These are phyloP conservation scores for Babesia microti DNA, from an alignment of 169 alveolate species.

Conservation along the genomic window DNA sequence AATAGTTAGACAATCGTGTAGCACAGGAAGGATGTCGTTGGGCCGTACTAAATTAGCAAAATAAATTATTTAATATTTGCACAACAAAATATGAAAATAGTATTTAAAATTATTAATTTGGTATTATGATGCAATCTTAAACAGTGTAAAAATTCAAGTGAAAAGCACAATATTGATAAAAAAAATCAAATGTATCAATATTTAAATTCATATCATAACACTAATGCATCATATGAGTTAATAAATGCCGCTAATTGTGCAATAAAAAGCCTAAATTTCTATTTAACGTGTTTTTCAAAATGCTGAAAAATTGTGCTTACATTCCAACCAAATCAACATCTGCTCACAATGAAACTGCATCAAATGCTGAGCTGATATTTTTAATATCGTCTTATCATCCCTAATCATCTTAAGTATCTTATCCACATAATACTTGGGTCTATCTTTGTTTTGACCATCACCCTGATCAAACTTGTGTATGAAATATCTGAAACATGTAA, in stretches of 20 bases:
- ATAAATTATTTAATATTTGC: slow-evolving; percentile 20
- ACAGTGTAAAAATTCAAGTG: no score
- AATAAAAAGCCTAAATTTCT: no score
- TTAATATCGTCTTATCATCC: slow-evolving; percentile 63
- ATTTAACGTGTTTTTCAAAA: no score
- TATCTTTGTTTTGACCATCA: slow-evolving; percentile 25
- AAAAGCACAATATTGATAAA: no score
- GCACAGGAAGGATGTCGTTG: slow-evolving; percentile 60
- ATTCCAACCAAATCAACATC: slow-evolving; percentile 63
- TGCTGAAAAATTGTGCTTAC: no score
- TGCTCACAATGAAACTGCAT: slow-evolving; percentile 66
- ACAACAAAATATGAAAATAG: slow-evolving; percentile 24
- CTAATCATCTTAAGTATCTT: slow-evolving; percentile 69
- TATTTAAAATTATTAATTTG: no score
- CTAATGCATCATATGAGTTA: no score
- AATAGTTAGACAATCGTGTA: slow-evolving; percentile 64
- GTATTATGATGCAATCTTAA: no score
- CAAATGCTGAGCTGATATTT: slow-evolving; percentile 66
- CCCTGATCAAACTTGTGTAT: slow-evolving; percentile 33
- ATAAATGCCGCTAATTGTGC: no score
- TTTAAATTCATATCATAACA: no score
- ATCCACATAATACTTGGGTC: slow-evolving; percentile 55
- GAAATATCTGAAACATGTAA: slow-evolving; percentile 60
- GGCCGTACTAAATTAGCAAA: slow-evolving; percentile 44
- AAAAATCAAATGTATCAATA: no score